These are phyloP conservation scores for Cardamine chenopodiifolia DNA, from an alignment of 345 rosid genomes.

Conservation along the genomic window DNA sequence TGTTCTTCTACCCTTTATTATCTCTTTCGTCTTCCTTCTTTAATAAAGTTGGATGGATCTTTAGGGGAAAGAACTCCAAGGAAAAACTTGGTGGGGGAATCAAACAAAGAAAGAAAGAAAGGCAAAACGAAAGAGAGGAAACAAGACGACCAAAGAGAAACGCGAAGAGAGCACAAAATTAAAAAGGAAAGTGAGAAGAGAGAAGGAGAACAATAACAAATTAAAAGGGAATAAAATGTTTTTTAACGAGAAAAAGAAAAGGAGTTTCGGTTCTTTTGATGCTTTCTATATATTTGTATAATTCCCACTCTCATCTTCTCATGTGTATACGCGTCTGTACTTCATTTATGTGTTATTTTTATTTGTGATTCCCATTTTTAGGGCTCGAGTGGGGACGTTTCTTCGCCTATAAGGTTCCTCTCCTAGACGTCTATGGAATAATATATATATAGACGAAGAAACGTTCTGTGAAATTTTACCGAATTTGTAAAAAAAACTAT, in stretches of 20 bases:
- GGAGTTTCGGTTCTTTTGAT: slow-evolving; percentile 36
- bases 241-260: slow-evolving; percentile 34
- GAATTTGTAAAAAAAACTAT: neutral
- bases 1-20: slow-evolving; percentile 45
- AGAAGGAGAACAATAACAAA: slow-evolving; percentile 40
- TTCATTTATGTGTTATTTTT: slow-evolving; percentile 22
- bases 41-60: slow-evolving; percentile 67
- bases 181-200: slow-evolving; percentile 43
- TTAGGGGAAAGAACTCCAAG: slow-evolving; percentile 47
- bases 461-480: neutral
- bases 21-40: slow-evolving; percentile 44
- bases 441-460: slow-evolving; percentile 8
- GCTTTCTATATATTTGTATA: slow-evolving; percentile 41
- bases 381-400: slow-evolving; percentile 68
- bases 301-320: slow-evolving; percentile 31
- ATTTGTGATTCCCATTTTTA: slow-evolving; percentile 53
- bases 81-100: slow-evolving; percentile 71
- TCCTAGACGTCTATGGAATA: slow-evolving; percentile 33
- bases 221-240: slow-evolving; percentile 31
- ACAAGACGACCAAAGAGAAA: slow-evolving; percentile 39
- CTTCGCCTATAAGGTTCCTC: slow-evolving; percentile 66
- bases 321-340: slow-evolving; percentile 47
- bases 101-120: slow-evolving; percentile 43
- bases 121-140: slow-evolving; percentile 49
- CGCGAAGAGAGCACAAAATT: slow-evolving; percentile 37